Evolutionary conservation across 768 basidiomycete species (phyloP), one percentile per base, ranked within the genome.

Genomic region (Hygrophorus russula): DNA sequence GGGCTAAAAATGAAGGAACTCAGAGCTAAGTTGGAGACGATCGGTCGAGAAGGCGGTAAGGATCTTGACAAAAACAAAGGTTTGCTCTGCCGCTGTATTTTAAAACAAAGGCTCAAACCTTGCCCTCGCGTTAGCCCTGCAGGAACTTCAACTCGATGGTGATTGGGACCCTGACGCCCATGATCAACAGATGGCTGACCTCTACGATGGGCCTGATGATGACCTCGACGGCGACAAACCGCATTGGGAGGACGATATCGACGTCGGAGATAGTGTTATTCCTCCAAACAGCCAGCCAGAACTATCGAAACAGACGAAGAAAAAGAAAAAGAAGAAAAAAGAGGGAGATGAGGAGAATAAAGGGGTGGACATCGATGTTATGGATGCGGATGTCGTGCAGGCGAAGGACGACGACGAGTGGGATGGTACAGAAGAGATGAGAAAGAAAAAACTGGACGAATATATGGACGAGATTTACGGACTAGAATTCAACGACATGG

Each of bases 401-500:
- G 54, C 61, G 36, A 59, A 66, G 9, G 68, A 74, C 30, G 76
- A 73, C 4, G 78, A 78, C 14, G 84, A 86, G 49, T 87, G 85
- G 81, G 80, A 80, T 52, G 86, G 85, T 1, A 89, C 86, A n/a
- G 87, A 93, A 55, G 87, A 86, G 55, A 88, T 87, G 76, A 74
- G 87, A 42, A 90, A 91, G 60, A 68, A 71, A 40, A 82, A 82
- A 53, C 59, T 92, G 46, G 78, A 93, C 42, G 71, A 88, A 55
- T 89, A 93, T 54, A 85, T 97, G 84, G 84, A 91, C 48, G 87
- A 91, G 59, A 68, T 98, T 33, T 83, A 92, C 57, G 80, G 71
- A 29, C 69, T 98, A 13, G 94, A 97, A 48, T 94, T 97, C 66
- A 97, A 97, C 59, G 93, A 94, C 54, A 76, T 97, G 68, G 93